Base-by-base conservation (phyloP, 495 filamentous ascomycete genomes). In the Achaetomiella virescens region DNA sequence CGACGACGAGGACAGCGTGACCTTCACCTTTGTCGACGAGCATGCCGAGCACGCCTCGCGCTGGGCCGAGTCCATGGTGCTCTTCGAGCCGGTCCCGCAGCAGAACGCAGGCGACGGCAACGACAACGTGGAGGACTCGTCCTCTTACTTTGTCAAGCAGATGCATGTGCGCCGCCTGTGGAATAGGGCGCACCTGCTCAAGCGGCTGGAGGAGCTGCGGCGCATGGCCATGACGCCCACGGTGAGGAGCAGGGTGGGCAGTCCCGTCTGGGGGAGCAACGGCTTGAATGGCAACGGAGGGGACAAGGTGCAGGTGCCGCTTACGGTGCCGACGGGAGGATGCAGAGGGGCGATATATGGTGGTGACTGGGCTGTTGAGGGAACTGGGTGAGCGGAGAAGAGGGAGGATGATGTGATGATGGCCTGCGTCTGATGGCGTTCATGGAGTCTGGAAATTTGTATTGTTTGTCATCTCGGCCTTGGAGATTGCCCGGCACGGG, bases 1-100 rank as follows among this genome's bases (percentile, higher is more conserved):
- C 31, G 66, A 69, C 58, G 66, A 69, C 64, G 66, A 69, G 20
- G 66, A 69, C 52, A 55, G 51, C 29, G 63, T 67, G 10, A 69
- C 66, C 6, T 69, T 69, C 41, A 67, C 62, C 41, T 65, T 61
- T 20, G 49, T 54, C 31, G 60, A 63, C 24, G 53, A 41, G 42
- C 54, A 67, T 41, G 60, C 51, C 48, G 43, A 7, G 20, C 24
- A 29, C 3, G 64, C 66, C 2, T n/a, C 17, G 20, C 36, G 51
- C 8, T 69, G 66, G 66, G 66, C 64, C 5, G 62, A 63, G 11
- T 45, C 42, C 15, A 63, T 66, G 58, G 44, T 69, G 4, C 53
- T 69, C 3, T 67, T 69, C 6, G 66, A 69, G 54, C 31, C 22
- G 18, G 61, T 64, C 8, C 47, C 54, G 2, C 0, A 18, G 17